A percentile compares a stretch with the other conserved stretches of the same genome.
phyloP scores from a whole-genome alignment of 768 basidiomycete species.

The Boletus subcaerulescens region DNA sequence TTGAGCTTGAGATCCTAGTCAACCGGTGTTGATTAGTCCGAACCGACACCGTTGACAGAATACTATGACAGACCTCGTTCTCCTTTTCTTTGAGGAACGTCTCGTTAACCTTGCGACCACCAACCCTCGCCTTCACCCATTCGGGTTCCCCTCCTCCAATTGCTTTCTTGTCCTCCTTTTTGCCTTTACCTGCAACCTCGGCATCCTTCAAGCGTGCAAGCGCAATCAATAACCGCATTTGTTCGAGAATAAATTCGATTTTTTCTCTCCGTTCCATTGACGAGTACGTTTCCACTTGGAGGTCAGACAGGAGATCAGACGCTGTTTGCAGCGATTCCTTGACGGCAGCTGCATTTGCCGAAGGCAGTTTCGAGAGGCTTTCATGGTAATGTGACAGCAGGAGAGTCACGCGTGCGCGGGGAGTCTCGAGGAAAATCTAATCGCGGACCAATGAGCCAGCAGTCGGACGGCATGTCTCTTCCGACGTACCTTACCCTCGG shows the following conservation, averaged over 20 bases:
- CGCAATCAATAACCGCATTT: slow-evolving; percentile 86
- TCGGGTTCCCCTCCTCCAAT: slow-evolving; percentile 78
- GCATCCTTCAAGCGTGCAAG: slow-evolving; percentile 75
- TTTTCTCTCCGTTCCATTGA: slow-evolving; percentile 98
- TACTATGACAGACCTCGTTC: slow-evolving; percentile 64
- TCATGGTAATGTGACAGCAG: slow-evolving; percentile 86
- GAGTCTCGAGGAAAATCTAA: slow-evolving; percentile 95
- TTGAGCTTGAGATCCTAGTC: slow-evolving; percentile 89
- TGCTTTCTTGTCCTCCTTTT: slow-evolving; percentile 48
- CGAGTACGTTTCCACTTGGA: slow-evolving; percentile 98
- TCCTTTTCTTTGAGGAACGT: slow-evolving; percentile 85
- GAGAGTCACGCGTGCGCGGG: slow-evolving; percentile 90
- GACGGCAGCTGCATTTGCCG: slow-evolving; percentile 34
- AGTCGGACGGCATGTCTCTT: neutral
- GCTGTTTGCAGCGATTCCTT: slow-evolving; percentile 81
- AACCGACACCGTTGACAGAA: neutral
- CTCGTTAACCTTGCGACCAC: slow-evolving; percentile 91
- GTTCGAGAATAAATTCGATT: slow-evolving; percentile 96
- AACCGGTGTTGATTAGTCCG: neutral
- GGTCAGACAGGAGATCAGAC: slow-evolving; percentile 87
- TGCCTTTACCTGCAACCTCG: slow-evolving; percentile 56
- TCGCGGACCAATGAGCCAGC: slow-evolving; percentile 1
- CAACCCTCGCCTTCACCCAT: slow-evolving; percentile 91
- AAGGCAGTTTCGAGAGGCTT: slow-evolving; percentile 46
- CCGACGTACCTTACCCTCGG: slow-evolving; percentile 87